Conservation (phyloP, 352 stramenopile species). For the Phytophthora fragariaefolia region DNA sequence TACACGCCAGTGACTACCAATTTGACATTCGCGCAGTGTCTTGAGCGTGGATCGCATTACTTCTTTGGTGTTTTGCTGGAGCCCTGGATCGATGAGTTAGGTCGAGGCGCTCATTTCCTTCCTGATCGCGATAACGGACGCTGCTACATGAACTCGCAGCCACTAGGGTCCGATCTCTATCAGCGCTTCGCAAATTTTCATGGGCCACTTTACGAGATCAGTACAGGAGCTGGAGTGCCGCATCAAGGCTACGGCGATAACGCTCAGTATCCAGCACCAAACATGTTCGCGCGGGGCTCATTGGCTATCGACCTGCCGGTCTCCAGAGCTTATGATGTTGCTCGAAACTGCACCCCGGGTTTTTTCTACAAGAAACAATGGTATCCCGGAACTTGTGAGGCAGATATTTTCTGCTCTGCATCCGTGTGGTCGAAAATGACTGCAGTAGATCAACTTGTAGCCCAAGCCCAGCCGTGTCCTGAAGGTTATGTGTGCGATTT, state of each 20-base stretch:
- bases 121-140: conserved; percentile 72
- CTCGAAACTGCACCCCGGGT: conserved; percentile 95
- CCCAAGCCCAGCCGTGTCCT: conserved; percentile 92
- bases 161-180: conserved; percentile 90
- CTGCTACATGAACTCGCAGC: conserved; percentile 95
- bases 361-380: conserved; percentile 91
- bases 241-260: conserved; percentile 95
- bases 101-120: conserved; percentile 92
- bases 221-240: conserved; percentile 66
- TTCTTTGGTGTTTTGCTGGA: conserved; percentile 96
- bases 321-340: conserved; percentile 82
- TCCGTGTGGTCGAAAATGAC: conserved; percentile 35
- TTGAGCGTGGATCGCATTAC: conserved; percentile 82
- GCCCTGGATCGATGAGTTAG: conserved; percentile 95
- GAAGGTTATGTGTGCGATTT: conserved; percentile 96
- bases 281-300: conserved; percentile 89
- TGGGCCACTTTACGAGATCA: conserved; percentile 94
- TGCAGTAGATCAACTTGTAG: conserved; percentile 37
- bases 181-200: conserved; percentile 95
- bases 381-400: conserved; percentile 97
- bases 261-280: conserved; percentile 70
- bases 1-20: conserved; percentile 88
- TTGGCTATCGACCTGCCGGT: conserved; percentile 88
- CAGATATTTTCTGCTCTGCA: conserved; percentile 93
- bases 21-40: conserved; percentile 89